A percentile compares a stretch with the other conserved stretches of the same genome.
Conservation (phyloP, 768 basidiomycete genomes). For the Galerina marginata region DNA sequence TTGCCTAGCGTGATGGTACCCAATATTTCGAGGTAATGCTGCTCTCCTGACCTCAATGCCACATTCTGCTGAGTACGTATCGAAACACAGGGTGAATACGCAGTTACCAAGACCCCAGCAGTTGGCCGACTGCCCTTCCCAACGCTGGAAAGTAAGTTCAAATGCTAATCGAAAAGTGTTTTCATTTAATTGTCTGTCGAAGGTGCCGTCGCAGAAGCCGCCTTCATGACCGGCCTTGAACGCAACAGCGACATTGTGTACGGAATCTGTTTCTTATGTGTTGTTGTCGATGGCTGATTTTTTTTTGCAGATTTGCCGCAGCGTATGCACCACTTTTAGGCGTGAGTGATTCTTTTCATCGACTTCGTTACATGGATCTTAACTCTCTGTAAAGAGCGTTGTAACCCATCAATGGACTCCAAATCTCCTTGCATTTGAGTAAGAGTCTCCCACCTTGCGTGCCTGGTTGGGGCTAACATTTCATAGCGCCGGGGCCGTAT, state of each 20-base stretch:
- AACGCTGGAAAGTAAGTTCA: constrained; percentile 52
- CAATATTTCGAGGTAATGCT: constrained; percentile 64
- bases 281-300: constrained; percentile 23
- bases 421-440: constrained; percentile 68
- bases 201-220: constrained; percentile 64
- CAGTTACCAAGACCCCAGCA: constrained; percentile 57
- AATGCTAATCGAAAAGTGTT: not conserved
- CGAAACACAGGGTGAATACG: constrained; percentile 56
- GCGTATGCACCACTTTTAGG: constrained; percentile 67
- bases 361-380: not conserved
- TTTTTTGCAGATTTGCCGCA: constrained; percentile 58
- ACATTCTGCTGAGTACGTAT: constrained; percentile 14
- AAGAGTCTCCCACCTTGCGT: constrained; percentile 19
- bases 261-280: not conserved
- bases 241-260: constrained; percentile 47
- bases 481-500: constrained; percentile 54
- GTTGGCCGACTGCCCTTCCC: constrained; percentile 61
- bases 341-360: constrained; percentile 28
- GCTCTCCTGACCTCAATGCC: too few species aligned
- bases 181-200: not conserved
- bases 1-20: constrained; percentile 56
- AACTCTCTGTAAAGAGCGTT: constrained; percentile 45
- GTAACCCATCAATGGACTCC: constrained; percentile 66
- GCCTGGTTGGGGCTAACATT: not conserved
- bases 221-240: constrained; percentile 73